Base-by-base conservation (phyloP, 108 stramenopile genomes). In the Discostella stelligeroides region DNA sequence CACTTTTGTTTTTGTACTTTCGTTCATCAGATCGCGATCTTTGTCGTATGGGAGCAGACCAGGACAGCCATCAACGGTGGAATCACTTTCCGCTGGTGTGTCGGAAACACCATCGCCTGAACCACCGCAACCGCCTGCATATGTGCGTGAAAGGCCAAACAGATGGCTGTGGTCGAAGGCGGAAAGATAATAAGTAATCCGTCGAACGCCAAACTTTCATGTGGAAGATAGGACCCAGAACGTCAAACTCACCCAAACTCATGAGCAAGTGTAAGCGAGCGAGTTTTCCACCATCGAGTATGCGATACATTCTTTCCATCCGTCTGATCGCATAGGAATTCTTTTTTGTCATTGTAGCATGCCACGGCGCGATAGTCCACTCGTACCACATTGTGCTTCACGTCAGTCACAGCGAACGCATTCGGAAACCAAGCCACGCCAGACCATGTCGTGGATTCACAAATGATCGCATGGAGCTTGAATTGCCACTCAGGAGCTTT, bases 101-200 rank as follows among this genome's bases (percentile, higher is more conserved):
- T 72, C 70, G 6, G 20, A 1, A 30, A 72, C 62, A 28, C 24
- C 30, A 50, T 72, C 70, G 4, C 70, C 70, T 2, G 15, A 8
- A 24, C 23, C n/a, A 17, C 15, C 50, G 70, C 70, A 72, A 15
- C 70, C 70, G 18, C 62, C 56, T 63, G 14, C 0, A 40, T 62
- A 63, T 5, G 70, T 72, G 48, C 63, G 70, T 3, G 5, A 34
- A 14, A 70, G 37, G 41, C 68, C 68, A 47, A 64, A 64, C 30
- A 64, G 63, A 4, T 64, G 63, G 4, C 63, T 49, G 18, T 14
- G 18, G n/a, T n/a, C n/a, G n/a, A 49, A 17, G 15, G 18, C 15
- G 6, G 48, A 18, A 23, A 18, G 17, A 17, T n/a, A n/a, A n/a
- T n/a, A n/a, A n/a, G n/a, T n/a, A n/a, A n/a, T n/a, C n/a, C n/a